Evolutionary conservation across 2,329 filamentous ascomycete species (phyloP), one percentile per base, ranked within the genome.

Genomic region (Alternaria sp.): DNA sequence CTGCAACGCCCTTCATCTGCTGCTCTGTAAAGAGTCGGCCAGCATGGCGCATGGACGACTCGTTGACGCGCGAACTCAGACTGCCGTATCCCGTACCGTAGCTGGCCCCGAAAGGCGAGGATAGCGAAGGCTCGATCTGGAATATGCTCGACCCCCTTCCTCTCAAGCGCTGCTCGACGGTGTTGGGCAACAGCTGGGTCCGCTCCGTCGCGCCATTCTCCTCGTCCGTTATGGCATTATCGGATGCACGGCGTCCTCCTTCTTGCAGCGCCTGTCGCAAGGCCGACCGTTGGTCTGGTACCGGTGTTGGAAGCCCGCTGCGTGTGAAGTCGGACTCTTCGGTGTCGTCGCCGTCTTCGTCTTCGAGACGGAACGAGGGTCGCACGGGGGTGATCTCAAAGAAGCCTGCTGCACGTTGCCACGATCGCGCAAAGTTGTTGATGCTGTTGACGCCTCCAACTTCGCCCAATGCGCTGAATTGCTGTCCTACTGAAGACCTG

Each of bases 371-470:
- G 75, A 96, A 93, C 34, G 91, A 90, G 14, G 89, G 88, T 16
- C 89, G 87, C 56, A 91, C 89, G 5, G 93, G 92, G 34, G 95
- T 89, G 68, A 97, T 92, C 77, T 97, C 94, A 65, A 88, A 87
- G 78, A 98, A 98, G 58, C 86, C 90, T 26, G 93, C 93, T 38
- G 94, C 94, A 76, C 94, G 89, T 79, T 94, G 92, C 91, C 93
- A 97, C 70, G 92, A 96, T 62, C 91, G 88, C 44, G 94, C 92
- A 76, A 98, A 98, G 72, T 94, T 96, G 73, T 95, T 90, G 71
- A 98, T 91, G 78, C 92, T 96, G 82, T 98, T 98, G 62, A 94
- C 90, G 51, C 94, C 94, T 65, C 94, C 95, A 48, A 92, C 89
- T 62, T 96, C 89, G 67, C 91, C 71, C 20, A 83, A 63, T 7